Evolutionary conservation across 805 yeast species (phyloP).

Genomic region (Candida argentea): DNA sequence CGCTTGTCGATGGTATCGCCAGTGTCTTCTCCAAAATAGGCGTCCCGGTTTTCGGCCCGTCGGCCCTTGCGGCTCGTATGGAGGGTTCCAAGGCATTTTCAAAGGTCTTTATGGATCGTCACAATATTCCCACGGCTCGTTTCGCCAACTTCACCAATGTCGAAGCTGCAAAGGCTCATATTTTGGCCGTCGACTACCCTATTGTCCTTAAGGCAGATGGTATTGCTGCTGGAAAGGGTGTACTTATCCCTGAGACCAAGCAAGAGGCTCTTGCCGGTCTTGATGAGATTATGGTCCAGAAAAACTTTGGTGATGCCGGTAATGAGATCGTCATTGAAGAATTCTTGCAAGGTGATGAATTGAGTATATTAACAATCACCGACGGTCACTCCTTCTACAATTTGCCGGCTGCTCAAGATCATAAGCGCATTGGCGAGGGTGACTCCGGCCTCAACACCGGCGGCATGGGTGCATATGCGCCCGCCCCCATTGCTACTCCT

Average conservation of each 20-base stretch:
- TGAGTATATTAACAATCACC: conserved; percentile 80
- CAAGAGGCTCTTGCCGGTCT: conserved; percentile 82
- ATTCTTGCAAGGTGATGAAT: conserved; percentile 92
- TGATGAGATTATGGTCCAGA: conserved; percentile 80
- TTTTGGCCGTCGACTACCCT: conserved; percentile 54
- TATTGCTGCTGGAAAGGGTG: conserved; percentile 98
- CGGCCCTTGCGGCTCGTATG: conserved; percentile 79
- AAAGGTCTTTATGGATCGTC: conserved; percentile 86
- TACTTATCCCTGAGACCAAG: conserved; percentile 74
- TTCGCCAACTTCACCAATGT: conserved; percentile 74
- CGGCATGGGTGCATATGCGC: conserved; percentile 99
- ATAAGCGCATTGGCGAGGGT: conserved; percentile 88
- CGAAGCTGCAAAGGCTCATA: conserved; percentile 64
- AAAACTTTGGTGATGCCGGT: conserved; percentile 89
- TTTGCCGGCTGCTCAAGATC: conserved; percentile 97
- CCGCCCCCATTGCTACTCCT: conserved; percentile 91
- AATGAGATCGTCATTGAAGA: conserved; percentile 91
- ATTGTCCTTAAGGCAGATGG: conserved; percentile 97
- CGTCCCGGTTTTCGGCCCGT: conserved; percentile 96
- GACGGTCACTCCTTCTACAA: conserved; percentile 90
- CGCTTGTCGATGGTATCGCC: conserved; percentile 88
- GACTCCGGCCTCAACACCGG: conserved; percentile 96
- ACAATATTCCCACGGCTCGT: conserved; percentile 89
- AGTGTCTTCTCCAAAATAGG: conserved; percentile 68
- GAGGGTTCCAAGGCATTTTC: conserved; percentile 96